Evolutionary conservation across 345 rosid species (phyloP).

Genomic region (Eucalyptus marginata): DNA sequence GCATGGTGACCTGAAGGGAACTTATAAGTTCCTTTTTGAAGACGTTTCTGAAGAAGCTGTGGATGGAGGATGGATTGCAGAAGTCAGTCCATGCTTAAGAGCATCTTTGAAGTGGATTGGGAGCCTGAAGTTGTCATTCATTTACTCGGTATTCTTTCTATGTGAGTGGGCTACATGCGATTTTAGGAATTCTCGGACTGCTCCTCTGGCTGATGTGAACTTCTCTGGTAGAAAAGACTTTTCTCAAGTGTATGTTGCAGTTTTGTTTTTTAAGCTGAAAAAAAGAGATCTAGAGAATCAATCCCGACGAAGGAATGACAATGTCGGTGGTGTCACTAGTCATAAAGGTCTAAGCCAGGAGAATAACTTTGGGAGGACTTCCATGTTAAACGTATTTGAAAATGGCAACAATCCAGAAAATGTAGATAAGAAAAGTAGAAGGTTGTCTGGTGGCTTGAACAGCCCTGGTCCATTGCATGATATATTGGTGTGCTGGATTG

Average conservation of each 20-base stretch:
- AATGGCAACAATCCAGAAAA: constrained; percentile 5
- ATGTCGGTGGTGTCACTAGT: constrained; percentile 18
- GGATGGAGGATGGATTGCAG: constrained; percentile 77
- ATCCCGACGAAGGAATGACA: constrained; percentile 19
- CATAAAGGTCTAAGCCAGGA: constrained; percentile 9
- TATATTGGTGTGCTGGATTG: constrained; percentile 93
- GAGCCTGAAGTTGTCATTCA: constrained; percentile 48
- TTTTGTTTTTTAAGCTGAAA: constrained; percentile 70
- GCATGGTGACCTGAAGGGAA: constrained; percentile 62
- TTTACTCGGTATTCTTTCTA: constrained; percentile 77
- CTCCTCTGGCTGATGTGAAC: constrained; percentile 46
- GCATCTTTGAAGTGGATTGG: constrained; percentile 83
- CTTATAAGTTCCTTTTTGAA: constrained; percentile 62
- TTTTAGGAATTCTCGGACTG: constrained; percentile 70
- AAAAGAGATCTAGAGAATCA: constrained; percentile 36
- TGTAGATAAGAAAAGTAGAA: constrained; percentile 1
- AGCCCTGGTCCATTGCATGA: constrained; percentile 96
- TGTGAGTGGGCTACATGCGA: constrained; percentile 99
- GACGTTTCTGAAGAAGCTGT: constrained; percentile 65
- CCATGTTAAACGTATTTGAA: constrained; percentile 13
- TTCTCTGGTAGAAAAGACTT: constrained; percentile 77
- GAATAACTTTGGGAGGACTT: constrained; percentile 11
- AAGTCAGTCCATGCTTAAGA: constrained; percentile 75
- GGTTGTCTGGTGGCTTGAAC: constrained; percentile 46
- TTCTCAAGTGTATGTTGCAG: constrained; percentile 71